A percentile compares a stretch with the other conserved stretches of the same genome.
These are phyloP conservation scores for Mucor lusitanicus DNA, from an alignment of 371 early-diverging fungal genomes.

Conservation along the genomic window DNA sequence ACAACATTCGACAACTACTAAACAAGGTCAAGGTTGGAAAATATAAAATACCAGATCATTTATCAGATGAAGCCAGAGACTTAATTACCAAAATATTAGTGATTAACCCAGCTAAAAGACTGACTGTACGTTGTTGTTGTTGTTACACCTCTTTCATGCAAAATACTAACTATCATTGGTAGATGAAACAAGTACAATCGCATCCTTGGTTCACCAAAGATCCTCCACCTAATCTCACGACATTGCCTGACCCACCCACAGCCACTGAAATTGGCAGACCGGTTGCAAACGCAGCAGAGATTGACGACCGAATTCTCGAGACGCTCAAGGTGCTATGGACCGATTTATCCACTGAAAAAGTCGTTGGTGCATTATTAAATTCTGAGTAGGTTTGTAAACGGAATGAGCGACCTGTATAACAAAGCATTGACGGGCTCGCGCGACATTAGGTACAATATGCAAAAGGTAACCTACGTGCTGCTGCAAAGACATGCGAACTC, in stretches of 20 bases:
- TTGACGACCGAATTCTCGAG: slow-evolving; percentile 49
- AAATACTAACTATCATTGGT: not conserved
- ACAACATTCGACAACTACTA: slow-evolving; percentile 78
- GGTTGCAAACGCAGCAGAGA: slow-evolving; percentile 29
- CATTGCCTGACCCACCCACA: slow-evolving; percentile 46
- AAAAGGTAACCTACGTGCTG: slow-evolving; percentile 52
- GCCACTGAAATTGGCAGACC: slow-evolving; percentile 42
- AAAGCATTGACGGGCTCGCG: not conserved
- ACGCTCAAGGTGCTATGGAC: slow-evolving; percentile 50
- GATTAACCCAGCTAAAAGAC: slow-evolving; percentile 39
- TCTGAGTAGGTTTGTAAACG: slow-evolving; percentile 33
- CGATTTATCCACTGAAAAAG: slow-evolving; percentile 36
- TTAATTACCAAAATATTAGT: slow-evolving; percentile 46
- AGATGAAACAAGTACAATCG: slow-evolving; percentile 45
- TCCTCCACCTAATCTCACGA: slow-evolving; percentile 31
- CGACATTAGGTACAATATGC: slow-evolving; percentile 47
- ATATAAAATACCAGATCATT: slow-evolving; percentile 65
- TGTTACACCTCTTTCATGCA: not conserved
- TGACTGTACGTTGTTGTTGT: slow-evolving; percentile 36
- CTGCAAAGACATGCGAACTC: slow-evolving; percentile 47
- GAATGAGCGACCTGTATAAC: not conserved
- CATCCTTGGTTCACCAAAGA: slow-evolving; percentile 50
- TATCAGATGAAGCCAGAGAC: slow-evolving; percentile 65
- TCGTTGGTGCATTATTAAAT: slow-evolving; percentile 40
- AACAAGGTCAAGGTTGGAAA: slow-evolving; percentile 66